A percentile compares a stretch with the other conserved stretches of the same genome.
These are phyloP conservation scores for Ophiocordyceps robertsii DNA, from an alignment of 2,329 filamentous ascomycete genomes.

Conservation along the genomic window DNA sequence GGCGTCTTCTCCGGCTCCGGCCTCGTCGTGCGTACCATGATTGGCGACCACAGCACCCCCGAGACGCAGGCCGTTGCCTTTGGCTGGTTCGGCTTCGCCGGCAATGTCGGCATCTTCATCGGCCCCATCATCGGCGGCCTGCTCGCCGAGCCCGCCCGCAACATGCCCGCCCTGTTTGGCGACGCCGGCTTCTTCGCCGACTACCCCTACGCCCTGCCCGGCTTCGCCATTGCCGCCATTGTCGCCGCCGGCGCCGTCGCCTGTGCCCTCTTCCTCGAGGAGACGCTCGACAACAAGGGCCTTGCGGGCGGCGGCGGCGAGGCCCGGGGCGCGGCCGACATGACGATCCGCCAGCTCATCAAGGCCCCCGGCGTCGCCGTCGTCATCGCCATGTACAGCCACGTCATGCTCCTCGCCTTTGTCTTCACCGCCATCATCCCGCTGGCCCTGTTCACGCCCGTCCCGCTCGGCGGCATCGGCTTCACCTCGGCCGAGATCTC, in stretches of 20 bases:
- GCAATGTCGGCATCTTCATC: constrained; percentile 61
- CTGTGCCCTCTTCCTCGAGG: constrained; percentile 44
- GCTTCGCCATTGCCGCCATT: constrained; percentile 41
- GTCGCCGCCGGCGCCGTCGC: constrained; percentile 38
- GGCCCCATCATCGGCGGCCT: constrained; percentile 58
- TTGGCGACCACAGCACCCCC: constrained; percentile 57
- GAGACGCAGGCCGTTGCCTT: constrained; percentile 62
- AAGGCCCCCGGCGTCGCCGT: constrained; percentile 49
- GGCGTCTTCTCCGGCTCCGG: constrained; percentile 63
- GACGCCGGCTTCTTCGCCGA: constrained; percentile 28
- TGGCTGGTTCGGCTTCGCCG: constrained; percentile 62
- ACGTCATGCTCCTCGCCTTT: constrained; percentile 56
- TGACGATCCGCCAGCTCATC: constrained; percentile 31
- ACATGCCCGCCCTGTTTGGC: constrained; percentile 44
- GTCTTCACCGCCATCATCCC: constrained; percentile 59
- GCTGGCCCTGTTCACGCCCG: constrained; percentile 53
- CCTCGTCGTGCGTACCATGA: constrained; percentile 65
- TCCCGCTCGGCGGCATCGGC: constrained; percentile 49
- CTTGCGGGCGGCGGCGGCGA: not conserved
- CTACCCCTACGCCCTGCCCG: constrained; percentile 42
- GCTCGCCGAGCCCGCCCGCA: constrained; percentile 51
- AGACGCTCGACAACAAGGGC: constrained; percentile 33
- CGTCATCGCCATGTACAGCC: constrained; percentile 52
- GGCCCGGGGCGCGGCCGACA: not conserved
- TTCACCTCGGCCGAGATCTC: constrained; percentile 53